Conservation (phyloP, 2,329 filamentous ascomycete genomes). For the Calonectria hongkongensis region DNA sequence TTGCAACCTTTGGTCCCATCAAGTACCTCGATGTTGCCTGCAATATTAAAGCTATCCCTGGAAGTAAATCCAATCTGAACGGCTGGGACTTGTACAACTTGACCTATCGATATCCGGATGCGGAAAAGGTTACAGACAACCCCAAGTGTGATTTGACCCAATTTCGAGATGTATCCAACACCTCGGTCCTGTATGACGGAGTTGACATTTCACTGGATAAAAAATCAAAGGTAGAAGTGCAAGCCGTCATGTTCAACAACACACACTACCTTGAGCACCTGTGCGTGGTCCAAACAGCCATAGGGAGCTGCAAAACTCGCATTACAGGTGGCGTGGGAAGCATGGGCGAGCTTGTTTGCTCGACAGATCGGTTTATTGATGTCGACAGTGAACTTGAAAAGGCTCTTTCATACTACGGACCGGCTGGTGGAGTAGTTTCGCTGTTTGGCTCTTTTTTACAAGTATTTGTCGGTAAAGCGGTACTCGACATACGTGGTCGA, state of each 20-base stretch:
- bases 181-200: not conserved
- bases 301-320: not conserved
- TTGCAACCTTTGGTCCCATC: slow-evolving; percentile 8
- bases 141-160: not conserved
- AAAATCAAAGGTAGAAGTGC: not conserved
- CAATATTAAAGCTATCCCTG: not conserved
- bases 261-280: slow-evolving; percentile 11
- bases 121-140: no score
- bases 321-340: not conserved
- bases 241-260: slow-evolving; percentile 7
- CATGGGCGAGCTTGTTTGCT: not conserved
- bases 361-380: slow-evolving; percentile 4
- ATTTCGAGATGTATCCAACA: not conserved
- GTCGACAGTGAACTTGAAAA: not conserved
- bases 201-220: not conserved
- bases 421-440: not conserved
- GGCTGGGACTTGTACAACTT: slow-evolving; percentile 15
- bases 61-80: not conserved
- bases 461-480: not conserved
- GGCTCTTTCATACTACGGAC: not conserved
- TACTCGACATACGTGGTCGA: not conserved
- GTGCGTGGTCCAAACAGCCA: not conserved
- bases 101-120: slow-evolving; percentile 6
- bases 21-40: slow-evolving; percentile 3
- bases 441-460: not conserved